Conservation (phyloP, 345 rosid genomes). For the Mangifera indica region DNA sequence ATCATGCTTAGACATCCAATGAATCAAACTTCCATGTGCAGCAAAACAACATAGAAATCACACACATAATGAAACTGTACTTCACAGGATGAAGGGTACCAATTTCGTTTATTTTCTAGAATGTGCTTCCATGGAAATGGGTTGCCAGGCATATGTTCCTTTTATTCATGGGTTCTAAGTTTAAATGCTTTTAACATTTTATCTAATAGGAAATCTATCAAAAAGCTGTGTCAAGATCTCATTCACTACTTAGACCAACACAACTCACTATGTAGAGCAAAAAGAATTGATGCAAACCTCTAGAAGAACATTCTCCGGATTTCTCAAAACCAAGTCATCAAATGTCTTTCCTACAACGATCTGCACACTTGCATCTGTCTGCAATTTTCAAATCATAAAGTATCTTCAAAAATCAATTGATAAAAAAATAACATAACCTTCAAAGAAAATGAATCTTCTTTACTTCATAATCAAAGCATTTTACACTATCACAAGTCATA, state of each 20-base stretch:
- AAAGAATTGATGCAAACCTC: slow-evolving; percentile 52
- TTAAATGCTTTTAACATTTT: slow-evolving; percentile 9
- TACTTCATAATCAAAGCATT: slow-evolving; percentile 1
- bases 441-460: neutral
- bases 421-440: neutral
- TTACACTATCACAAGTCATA: neutral
- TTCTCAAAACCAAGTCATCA: slow-evolving; percentile 68
- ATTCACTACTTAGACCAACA: neutral
- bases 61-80: neutral
- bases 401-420: neutral
- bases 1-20: neutral
- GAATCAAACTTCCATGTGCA: neutral
- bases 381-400: slow-evolving; percentile 27
- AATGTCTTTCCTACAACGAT: slow-evolving; percentile 78
- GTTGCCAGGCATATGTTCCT: neutral
- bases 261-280: neutral
- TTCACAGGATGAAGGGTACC: neutral
- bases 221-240: neutral
- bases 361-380: slow-evolving; percentile 55
- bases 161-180: no score
- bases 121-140: neutral
- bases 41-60: neutral
- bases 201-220: neutral
- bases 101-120: neutral
- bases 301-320: slow-evolving; percentile 65